Percentiles rank a stretch among this genome's conserved stretches.
These are phyloP conservation scores for Protea cynaroides DNA, from an alignment of 164 flowering plant genomes.

Conservation along the genomic window DNA sequence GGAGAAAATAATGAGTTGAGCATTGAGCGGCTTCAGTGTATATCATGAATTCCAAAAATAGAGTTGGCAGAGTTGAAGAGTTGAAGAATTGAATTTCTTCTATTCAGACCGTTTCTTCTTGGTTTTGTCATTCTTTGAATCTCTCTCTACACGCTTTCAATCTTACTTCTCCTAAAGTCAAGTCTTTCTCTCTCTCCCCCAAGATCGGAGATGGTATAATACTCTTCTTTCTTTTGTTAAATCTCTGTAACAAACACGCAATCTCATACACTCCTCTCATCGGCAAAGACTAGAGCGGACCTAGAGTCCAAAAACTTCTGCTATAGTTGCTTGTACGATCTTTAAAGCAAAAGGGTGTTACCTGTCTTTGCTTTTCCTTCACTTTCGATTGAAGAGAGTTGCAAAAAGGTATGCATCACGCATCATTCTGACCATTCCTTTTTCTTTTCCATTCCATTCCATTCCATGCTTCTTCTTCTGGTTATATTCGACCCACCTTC, in stretches of 20 bases:
- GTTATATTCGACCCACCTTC: no score
- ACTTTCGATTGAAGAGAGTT: background rate
- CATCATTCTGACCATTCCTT: background rate
- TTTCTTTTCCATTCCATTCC: no score
- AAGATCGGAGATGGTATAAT: background rate
- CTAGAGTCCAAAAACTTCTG: background rate
- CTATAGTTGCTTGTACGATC: background rate
- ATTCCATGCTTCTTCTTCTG: no score
- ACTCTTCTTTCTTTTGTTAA: background rate
- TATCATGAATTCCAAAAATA: no score
- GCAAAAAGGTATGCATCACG: background rate
- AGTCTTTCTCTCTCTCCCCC: background rate
- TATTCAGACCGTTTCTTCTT: no score
- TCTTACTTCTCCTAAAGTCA: no score
- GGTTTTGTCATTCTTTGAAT: no score
- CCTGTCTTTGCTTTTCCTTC: slow-evolving; percentile 2
- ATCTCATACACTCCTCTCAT: background rate
- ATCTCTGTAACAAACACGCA: slow-evolving; percentile 1
- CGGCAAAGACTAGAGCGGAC: background rate
- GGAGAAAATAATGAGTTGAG: no score
- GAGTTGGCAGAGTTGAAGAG: no score
- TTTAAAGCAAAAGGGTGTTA: background rate
- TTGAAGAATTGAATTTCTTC: no score
- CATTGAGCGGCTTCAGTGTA: no score
- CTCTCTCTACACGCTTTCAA: no score